Evolutionary conservation across 805 yeast genomes (phyloP).

Genomic region (Yarrowia sp.): DNA sequence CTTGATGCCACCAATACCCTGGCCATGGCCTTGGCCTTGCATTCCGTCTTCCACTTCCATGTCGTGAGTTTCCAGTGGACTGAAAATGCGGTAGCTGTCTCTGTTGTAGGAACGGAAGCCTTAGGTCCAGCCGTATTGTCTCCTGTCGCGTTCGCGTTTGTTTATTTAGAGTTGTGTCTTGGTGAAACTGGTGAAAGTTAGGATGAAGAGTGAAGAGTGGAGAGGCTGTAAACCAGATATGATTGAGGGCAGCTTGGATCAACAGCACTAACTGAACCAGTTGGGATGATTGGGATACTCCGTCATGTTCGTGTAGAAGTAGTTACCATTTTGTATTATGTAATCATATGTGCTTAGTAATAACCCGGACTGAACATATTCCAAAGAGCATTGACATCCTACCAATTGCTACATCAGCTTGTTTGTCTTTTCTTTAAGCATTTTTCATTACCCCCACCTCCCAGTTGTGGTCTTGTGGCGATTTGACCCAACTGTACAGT

Average conservation of each 20-base stretch:
- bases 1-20: slow-evolving; percentile 7
- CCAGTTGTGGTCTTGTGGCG: neutral
- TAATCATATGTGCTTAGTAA: neutral
- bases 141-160: slow-evolving; percentile 24
- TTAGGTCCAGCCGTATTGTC: neutral
- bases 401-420: no score
- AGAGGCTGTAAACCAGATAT: no score
- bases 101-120: neutral
- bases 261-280: no score
- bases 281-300: no score
- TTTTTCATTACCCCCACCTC: no score
- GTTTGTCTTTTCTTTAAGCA: no score
- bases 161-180: neutral
- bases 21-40: slow-evolving; percentile 17
- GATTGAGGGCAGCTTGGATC: no score
- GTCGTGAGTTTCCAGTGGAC: no score
- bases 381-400: neutral
- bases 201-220: neutral
- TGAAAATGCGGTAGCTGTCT: neutral
- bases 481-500: neutral
- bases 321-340: neutral
- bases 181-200: neutral
- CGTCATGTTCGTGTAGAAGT: no score
- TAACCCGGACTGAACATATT: no score
- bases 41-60: slow-evolving; percentile 20